Percentiles rank a stretch among this genome's conserved stretches.
Evolutionary conservation across 306 rosid genomes (phyloP).

Genomic region (Glycine soja): DNA sequence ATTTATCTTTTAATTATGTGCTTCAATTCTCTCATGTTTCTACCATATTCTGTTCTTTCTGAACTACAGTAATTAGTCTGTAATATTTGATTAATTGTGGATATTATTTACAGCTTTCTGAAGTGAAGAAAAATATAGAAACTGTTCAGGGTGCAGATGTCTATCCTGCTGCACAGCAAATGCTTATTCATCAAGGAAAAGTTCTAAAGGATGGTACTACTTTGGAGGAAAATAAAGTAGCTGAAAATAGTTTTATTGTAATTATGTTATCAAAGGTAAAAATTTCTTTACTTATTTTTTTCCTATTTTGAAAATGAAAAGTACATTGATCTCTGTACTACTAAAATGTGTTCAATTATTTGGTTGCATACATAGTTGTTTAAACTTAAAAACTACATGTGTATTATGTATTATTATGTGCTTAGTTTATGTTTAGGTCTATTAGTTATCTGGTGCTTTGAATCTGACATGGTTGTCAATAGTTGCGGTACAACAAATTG

Average conservation of each 20-base stretch:
- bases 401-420: not conserved
- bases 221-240: conserved; percentile 80
- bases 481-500: not conserved
- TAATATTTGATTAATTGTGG: not conserved
- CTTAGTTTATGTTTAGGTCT: not conserved
- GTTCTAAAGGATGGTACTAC: conserved; percentile 82
- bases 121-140: conserved; percentile 78
- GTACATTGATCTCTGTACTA: not conserved
- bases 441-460: too few species aligned
- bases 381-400: not conserved
- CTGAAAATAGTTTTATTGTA: conserved; percentile 80
- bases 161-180: conserved; percentile 83
- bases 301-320: not conserved
- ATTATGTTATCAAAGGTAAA: conserved; percentile 83
- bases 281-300: not conserved
- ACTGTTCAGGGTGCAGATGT: conserved; percentile 67
- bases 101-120: conserved; percentile 64
- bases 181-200: conserved; percentile 90
- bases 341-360: not conserved
- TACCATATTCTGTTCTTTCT: not conserved
- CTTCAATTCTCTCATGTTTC: not conserved
- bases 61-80: not conserved
- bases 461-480: not conserved
- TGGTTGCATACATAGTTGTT: conserved; percentile 16
- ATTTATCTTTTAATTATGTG: not conserved